Base-by-base conservation (phyloP, 345 rosid species). In the Arabis hirsuta region DNA sequence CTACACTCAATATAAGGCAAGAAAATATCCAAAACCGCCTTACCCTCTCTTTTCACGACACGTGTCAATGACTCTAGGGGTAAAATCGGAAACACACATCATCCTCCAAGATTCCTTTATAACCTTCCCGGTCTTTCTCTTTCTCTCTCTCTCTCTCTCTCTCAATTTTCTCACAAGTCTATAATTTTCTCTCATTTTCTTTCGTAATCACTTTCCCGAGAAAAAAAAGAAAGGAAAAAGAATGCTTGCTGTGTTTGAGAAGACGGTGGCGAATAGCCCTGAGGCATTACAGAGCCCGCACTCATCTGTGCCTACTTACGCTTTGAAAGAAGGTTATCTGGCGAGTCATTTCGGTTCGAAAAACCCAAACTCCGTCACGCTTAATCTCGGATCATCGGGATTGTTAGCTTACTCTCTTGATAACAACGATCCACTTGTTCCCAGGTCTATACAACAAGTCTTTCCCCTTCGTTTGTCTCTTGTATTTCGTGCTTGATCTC, bases 171-270 rank as follows among this genome's bases (percentile, higher is more conserved):
- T 56, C 72, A 45, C 13, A 6, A 29, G 31, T 44, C 69, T 34
- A 19, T 27, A 65, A 50, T 26, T 74, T 52, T 67, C 55, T 59
- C 39, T 22, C 24, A 1, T 22, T 22, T 22, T 22, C 24, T 22
- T 22, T 2, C 24, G 24, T 2, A 22, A 66, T 52, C 59, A 45
- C 38, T 19, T 31, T n/a, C 20, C 36, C 9, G 58, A 60, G 7
- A 61, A 73, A 76, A 14, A 16, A 31, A 6, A 10, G 4, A 48
- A 34, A 22, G 24, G 2, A 6, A 34, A 47, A 81, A 16, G 16
- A 16, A 95, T 91, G 99, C 42, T 95, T 24, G 99, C 97, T 7
- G 88, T 95, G 54, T 88, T 95, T 58, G 94, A 91, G 61, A 91
- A 86, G 57, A 81, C 96, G 61, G 97, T 90, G 78, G 98, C 91